Base-by-base conservation (phyloP, 192 early-diverging fungal genomes). In the Coemansia sp. region DNA sequence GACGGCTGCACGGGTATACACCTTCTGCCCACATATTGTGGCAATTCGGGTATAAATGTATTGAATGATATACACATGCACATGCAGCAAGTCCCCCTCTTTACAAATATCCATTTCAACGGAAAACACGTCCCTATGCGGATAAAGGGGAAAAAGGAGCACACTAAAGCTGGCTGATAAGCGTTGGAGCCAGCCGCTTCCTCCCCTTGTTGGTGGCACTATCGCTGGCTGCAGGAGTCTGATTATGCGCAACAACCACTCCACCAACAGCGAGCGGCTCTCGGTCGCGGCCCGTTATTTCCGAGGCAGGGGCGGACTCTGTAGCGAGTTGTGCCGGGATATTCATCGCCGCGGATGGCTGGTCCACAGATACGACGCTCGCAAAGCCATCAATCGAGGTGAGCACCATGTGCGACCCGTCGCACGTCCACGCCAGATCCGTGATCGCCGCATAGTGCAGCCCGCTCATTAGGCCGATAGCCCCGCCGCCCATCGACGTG, bases 391-490 rank as follows among this genome's bases (percentile, higher is more conserved):
- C 96, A 1, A 90, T 88, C 0, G 93, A 94, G 0, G 93, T 80
- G 46, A 94, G 74, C 27, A 96, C 75, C 38, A 98, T 64, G 15
- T 86, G 84, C 24, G 85, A 84, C 7, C 94, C 96, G 66, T 96
- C 92, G 25, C 62, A 42, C 0, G 89, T 89, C 96, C 95, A 97
- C 19, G 94, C 78, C 46, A 96, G 64, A 75, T 98, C 96, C 9
- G 95, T 94, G 39, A 97, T 82, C 2, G 93, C 89, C 15, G 94
- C 90, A 74, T 92, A 96, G 73, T 98, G 96, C 60, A 97, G 79
- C 29, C 93, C 91, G 17, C 87, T 78, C 54, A 95, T 67, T 31
- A 89, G 74, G 15, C 88, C 93, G 6, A 96, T 82, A 1, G 96
- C 91, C 15, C 79, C 74, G 5, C 36, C 65, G 0, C 45, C 47